Evolutionary conservation across 192 early-diverging fungal genomes (phyloP).

Genomic region (Umbelopsis vinacea): DNA sequence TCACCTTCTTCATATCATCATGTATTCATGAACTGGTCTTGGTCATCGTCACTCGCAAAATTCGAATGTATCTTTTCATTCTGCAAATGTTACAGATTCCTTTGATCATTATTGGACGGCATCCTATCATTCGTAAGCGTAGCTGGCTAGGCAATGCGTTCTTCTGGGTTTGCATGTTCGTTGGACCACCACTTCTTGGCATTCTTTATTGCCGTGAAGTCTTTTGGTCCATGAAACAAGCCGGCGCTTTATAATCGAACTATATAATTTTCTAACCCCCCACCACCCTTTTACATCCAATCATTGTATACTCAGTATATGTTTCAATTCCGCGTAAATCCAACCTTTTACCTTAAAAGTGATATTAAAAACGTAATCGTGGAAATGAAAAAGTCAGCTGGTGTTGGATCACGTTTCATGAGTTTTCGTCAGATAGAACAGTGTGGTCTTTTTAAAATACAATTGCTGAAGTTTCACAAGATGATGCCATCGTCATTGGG

Average conservation of each 20-base stretch:
- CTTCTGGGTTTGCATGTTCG: constrained; percentile 93
- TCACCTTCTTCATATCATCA: constrained; percentile 82
- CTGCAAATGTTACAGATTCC: constrained; percentile 93
- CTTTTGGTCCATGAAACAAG: constrained; percentile 36
- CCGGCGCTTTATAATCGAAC: constrained; percentile 23
- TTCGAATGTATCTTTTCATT: constrained; percentile 79
- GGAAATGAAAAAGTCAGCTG: too few species aligned
- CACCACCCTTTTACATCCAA: neutral
- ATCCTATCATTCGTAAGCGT: constrained; percentile 61
- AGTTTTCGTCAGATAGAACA: too few species aligned
- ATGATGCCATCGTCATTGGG: too few species aligned
- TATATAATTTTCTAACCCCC: neutral
- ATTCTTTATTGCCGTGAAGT: constrained; percentile 75
- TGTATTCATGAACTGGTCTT: constrained; percentile 85
- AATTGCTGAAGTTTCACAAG: too few species aligned
- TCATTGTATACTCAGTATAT: too few species aligned
- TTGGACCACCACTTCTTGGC: constrained; percentile 80
- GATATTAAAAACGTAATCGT: too few species aligned
- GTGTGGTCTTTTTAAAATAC: too few species aligned
- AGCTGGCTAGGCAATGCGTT: constrained; percentile 77
- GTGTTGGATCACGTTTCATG: too few species aligned
- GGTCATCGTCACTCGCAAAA: constrained; percentile 62
- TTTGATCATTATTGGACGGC: constrained; percentile 72
- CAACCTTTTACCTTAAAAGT: neutral
- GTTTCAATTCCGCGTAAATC: neutral